phyloP scores from a whole-genome alignment of 768 basidiomycete genomes.

The Naganishia onofrii region DNA sequence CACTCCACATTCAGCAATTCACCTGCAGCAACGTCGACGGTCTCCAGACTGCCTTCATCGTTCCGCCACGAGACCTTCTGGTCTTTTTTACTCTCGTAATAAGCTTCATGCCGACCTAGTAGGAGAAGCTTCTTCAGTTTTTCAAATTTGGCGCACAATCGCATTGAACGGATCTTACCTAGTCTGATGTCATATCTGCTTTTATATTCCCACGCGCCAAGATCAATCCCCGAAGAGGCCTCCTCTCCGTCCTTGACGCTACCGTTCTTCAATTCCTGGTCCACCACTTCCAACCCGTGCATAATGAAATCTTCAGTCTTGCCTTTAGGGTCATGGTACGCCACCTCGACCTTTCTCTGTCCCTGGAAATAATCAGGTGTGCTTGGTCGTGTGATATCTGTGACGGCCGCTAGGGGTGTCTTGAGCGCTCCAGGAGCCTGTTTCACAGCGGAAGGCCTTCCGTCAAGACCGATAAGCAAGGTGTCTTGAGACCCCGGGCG shows the following conservation, averaged over 20 bases:
- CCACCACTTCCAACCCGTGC: conserved; percentile 74
- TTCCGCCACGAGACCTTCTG: conserved; percentile 57
- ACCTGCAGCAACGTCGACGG: conserved; percentile 54
- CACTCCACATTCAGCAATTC: conserved; percentile 83
- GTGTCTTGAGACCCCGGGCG: conserved; percentile 68
- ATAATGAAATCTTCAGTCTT: conserved; percentile 74
- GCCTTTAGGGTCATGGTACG: conserved; percentile 80
- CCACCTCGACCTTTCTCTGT: conserved; percentile 67
- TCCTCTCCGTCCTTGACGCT: not conserved
- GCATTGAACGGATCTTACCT: not conserved
- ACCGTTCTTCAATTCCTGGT: conserved; percentile 61
- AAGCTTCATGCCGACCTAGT: conserved; percentile 73
- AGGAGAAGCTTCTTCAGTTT: not conserved
- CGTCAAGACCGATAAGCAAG: conserved; percentile 85
- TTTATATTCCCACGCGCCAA: conserved; percentile 66
- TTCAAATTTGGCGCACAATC: not conserved
- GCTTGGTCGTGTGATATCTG: conserved; percentile 11
- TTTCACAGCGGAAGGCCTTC: conserved; percentile 55
- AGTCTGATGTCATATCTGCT: conserved; percentile 58
- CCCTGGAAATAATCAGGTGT: conserved; percentile 55
- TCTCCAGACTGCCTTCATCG: conserved; percentile 48
- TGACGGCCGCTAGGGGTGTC: conserved; percentile 5
- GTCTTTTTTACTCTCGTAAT: conserved; percentile 64
- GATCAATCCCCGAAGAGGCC: not conserved
- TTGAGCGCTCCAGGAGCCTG: not conserved